Evolutionary conservation across 768 basidiomycete species (phyloP).

Genomic region (Termitomyces sp.): DNA sequence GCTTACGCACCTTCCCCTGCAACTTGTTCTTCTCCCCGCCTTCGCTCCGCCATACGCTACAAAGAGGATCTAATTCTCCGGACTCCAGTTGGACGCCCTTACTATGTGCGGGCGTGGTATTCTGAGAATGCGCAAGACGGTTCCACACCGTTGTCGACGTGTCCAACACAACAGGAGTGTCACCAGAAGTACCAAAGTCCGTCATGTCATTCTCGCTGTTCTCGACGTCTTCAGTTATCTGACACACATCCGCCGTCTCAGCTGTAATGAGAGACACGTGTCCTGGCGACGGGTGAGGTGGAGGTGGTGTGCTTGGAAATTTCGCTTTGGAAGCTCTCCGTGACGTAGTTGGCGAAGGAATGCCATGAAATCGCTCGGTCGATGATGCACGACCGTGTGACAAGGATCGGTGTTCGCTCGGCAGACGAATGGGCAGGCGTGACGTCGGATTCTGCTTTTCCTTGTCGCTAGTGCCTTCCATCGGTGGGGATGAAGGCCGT

Average conservation of each 20-base stretch:
- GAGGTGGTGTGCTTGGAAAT: neutral
- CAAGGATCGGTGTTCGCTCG: neutral
- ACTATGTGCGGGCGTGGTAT: neutral
- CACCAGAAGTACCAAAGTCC: neutral
- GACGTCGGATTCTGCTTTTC: neutral
- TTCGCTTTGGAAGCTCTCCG: neutral
- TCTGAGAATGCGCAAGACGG: slow-evolving; percentile 3
- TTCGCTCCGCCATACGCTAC: neutral
- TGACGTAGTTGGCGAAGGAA: neutral
- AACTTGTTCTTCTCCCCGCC: neutral
- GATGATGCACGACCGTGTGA: neutral
- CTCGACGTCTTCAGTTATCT: neutral
- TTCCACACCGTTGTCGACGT: slow-evolving; percentile 47
- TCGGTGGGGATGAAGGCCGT: neutral
- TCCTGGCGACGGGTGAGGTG: neutral
- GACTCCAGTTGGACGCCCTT: too few species aligned
- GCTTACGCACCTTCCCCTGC: neutral
- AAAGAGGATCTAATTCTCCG: neutral
- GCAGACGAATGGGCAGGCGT: neutral
- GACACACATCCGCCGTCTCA: neutral
- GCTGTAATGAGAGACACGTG: neutral
- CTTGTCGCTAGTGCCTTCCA: neutral
- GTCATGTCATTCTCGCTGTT: neutral
- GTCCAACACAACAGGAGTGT: slow-evolving; percentile 31
- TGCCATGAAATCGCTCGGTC: neutral